A percentile compares a stretch with the other conserved stretches of the same genome.
Conservation (phyloP, 441 rosid genomes). For the Codiaeum variegatum region DNA sequence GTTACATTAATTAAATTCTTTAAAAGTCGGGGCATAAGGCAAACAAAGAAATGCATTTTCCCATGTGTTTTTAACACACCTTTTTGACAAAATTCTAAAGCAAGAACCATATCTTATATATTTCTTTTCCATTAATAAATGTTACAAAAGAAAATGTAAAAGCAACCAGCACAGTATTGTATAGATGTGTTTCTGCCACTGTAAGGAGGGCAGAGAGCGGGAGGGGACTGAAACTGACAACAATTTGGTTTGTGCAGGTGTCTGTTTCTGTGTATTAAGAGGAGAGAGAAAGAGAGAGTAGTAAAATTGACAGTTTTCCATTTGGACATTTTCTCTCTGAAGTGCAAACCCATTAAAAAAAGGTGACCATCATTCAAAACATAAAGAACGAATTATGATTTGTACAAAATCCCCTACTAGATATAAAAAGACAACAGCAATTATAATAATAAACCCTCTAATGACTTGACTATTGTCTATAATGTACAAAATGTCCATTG, state of each 20-base stretch:
- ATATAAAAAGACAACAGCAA: not conserved
- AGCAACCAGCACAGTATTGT: not conserved
- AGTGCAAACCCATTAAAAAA: constrained; percentile 1
- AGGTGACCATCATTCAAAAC: not conserved
- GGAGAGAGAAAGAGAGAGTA: not conserved
- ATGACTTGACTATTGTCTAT: not conserved
- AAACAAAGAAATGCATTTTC: not conserved
- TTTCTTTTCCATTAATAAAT: not conserved
- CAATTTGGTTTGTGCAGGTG: too few species aligned
- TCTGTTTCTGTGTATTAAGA: not conserved
- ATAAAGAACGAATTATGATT: not conserved
- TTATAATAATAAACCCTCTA: not conserved
- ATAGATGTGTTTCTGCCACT: not conserved
- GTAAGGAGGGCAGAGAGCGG: too few species aligned
- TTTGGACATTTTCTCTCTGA: not conserved
- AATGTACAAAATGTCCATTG: not conserved
- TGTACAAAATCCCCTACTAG: not conserved
- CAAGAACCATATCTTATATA: not conserved
- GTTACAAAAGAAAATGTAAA: not conserved
- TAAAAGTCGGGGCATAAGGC: not conserved
- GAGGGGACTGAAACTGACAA: too few species aligned
- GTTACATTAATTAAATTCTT: not conserved
- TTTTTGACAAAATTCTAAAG: not conserved
- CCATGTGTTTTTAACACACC: not conserved
- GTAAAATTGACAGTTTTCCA: constrained; percentile 3